Base-by-base conservation (phyloP, 192 early-diverging fungal species). In the Chytriomyces confervae region DNA sequence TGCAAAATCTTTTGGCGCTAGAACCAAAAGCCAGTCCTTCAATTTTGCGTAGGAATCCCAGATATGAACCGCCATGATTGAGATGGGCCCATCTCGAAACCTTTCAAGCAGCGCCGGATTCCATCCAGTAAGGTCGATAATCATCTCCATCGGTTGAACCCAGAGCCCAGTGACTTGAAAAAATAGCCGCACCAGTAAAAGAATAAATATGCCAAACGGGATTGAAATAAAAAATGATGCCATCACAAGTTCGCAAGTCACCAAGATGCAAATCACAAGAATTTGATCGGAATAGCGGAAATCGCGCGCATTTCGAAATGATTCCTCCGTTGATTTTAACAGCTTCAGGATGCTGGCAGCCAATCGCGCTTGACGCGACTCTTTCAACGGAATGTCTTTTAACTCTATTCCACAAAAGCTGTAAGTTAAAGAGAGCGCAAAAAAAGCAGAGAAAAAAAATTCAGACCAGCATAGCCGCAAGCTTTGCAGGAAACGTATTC, bases 391-490 rank as follows among this genome's bases (percentile, higher is more conserved):
- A 10, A 53, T 49, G 60, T 72, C 70, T 72, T 61, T 50, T 5
- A 61, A 49, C 70, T 72, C 70, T 72, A 29, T 1, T 27, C 36
- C 24, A 13, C 36, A 1, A 36, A 36, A 36, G 63, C 1, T 27
- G 36, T 3, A 27, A 16, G 36, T 43, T 65, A 7, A 5, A 23
- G 24, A 16, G 63, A 65, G 16, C 18, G 11, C 13, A 13, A 27
- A 65, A 27, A 65, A 65, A 29, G 63, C 6, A 65, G 18, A 23
- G 24, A 65, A 61, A 3, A 67, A 74, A 2, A 68, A 44, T n/a
- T 36, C 64, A 18, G 9, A 77, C 76, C 77, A 0, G 67, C 77
- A 61, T 78, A 78, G 7, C 61, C 61, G 46, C 77, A 78, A 20
- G 62, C 29, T 24, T n/a, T n/a, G 45, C 77, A 78, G 23, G 27